Evolutionary conservation across 371 early-diverging fungal genomes (phyloP).

Genomic region (Smittium mucronatum): DNA sequence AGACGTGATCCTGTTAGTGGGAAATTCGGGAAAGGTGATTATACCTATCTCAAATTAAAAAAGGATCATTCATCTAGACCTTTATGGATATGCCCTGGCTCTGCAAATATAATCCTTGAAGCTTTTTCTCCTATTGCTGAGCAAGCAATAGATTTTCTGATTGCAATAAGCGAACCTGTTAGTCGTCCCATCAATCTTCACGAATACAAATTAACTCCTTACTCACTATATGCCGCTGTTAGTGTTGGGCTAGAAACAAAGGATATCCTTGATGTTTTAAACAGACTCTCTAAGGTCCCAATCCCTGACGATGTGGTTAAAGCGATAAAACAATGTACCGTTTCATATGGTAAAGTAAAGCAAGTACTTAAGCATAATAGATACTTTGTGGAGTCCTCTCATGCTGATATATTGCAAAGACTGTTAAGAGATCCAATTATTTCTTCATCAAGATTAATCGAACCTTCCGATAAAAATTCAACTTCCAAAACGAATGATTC

Average conservation of each 20-base stretch:
- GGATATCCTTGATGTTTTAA: slow-evolving; percentile 87
- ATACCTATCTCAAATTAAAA: slow-evolving; percentile 68
- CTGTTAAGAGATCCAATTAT: slow-evolving; percentile 76
- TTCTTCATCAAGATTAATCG: slow-evolving; percentile 44
- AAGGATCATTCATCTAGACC: slow-evolving; percentile 78
- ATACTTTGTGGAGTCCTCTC: slow-evolving; percentile 85
- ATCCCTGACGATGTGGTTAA: slow-evolving; percentile 76
- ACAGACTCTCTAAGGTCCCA: slow-evolving; percentile 81
- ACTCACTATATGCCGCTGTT: slow-evolving; percentile 98
- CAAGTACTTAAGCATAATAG: slow-evolving; percentile 89
- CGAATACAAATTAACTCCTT: slow-evolving; percentile 96
- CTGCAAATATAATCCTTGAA: slow-evolving; percentile 92
- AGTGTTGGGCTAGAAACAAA: slow-evolving; percentile 96
- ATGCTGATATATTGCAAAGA: slow-evolving; percentile 73
- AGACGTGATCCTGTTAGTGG: slow-evolving; percentile 24
- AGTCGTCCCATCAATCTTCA: slow-evolving; percentile 93
- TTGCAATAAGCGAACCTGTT: slow-evolving; percentile 98
- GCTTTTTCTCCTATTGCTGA: slow-evolving; percentile 88
- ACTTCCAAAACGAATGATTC: not conserved
- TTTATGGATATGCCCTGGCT: slow-evolving; percentile 89
- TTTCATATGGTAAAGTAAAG: slow-evolving; percentile 95
- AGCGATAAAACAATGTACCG: slow-evolving; percentile 82
- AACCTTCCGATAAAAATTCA: slow-evolving; percentile 34
- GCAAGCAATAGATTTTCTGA: slow-evolving; percentile 95
- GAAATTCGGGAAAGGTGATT: slow-evolving; percentile 54